Evolutionary conservation across 75 land plant genomes (phyloP), one percentile per base, ranked within the genome.

Genomic region (Picea glauca): DNA sequence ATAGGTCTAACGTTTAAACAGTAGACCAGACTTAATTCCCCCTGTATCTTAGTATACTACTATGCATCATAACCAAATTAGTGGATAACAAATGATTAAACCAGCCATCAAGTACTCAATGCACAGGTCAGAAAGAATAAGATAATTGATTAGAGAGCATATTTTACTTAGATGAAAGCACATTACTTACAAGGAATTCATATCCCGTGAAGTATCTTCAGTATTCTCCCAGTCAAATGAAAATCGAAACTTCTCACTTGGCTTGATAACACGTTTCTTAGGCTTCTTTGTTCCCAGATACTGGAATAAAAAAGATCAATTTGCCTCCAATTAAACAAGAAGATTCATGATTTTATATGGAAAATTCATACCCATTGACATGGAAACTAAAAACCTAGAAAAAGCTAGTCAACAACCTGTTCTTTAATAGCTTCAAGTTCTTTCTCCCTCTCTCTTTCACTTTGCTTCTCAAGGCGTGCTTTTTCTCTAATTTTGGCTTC

Each of bases 151-250:
- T 20, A 32, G 50, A 40, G 13, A 23, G 14, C 50, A 21, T 68
- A 32, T 9, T 62, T 58, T 32, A 20, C 43, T 43, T 18, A 43
- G 50, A 70, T 70, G 12, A 12, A 43, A 21, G 12, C n/a, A 70
- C 18, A n/a, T 43, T n/a, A 58, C 81, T 81, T 81, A 85, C 75
- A 96, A 83, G 7, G 75, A 23, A 78, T 97, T 97, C 99, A 97
- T 97, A 82, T 98, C 99, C n/a, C 98, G 81, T 17, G 98, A 95
- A 4, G 99, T 98, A 64, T 98, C 99, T 81, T 98, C 99, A 9
- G 96, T 93, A 74, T 98, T 98, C 85, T 98, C 99, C 99, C 99
- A 98, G 78, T 98, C 99, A 64, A 98, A 98, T 14, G 99, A 97
- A 63, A 97, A 97, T 31, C 99, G 80, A 58, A 97, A 97, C 83